A percentile compares a stretch with the other conserved stretches of the same genome.
These are phyloP conservation scores for Handroanthus guayacan DNA, from an alignment of 257 asterid genomes.

Conservation along the genomic window DNA sequence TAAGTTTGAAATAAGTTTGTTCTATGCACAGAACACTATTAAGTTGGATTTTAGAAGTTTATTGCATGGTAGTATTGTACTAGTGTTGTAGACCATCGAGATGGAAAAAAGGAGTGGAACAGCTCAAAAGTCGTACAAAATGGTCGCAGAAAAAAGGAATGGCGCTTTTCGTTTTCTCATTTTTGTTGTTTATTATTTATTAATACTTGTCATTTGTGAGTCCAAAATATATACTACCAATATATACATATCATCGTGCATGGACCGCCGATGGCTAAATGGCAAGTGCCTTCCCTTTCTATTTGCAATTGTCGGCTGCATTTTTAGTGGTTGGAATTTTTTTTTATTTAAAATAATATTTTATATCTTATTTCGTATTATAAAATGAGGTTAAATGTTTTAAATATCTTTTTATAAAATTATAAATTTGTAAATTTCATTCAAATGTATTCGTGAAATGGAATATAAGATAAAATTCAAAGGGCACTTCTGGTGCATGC, in stretches of 20 bases:
- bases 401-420: no score
- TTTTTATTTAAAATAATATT: no score
- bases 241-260: neutral
- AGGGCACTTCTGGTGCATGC: no score
- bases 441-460: no score
- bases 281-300: neutral
- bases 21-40: neutral
- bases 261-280: neutral
- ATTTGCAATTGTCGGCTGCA: constrained; percentile 11
- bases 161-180: neutral
- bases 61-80: neutral
- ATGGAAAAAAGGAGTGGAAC: neutral
- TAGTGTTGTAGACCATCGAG: neutral
- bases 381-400: no score
- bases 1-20: neutral
- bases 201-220: neutral
- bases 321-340: neutral
- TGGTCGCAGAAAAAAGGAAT: neutral
- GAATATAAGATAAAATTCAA: no score
- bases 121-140: neutral
- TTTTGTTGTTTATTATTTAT: neutral
- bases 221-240: neutral
- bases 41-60: neutral
- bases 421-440: no score
- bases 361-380: no score